Conservation (phyloP, 495 filamentous ascomycete species). For the Thermothielavioides terrestris region DNA sequence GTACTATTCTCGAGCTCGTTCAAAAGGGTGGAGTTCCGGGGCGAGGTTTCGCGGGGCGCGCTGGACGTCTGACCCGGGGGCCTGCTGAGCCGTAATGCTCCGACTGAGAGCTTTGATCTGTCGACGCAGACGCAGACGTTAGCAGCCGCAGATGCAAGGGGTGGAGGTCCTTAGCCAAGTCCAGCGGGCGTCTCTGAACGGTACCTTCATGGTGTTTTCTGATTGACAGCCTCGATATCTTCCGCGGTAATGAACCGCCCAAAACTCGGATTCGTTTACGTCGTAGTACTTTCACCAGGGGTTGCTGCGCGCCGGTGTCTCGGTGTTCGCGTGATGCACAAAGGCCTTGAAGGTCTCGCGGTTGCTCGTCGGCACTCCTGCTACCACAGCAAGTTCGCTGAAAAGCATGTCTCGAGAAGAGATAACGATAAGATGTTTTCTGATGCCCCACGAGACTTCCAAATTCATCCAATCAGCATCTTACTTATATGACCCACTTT, state of each 20-base stretch:
- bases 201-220: conserved; percentile 21
- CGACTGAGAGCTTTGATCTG: conserved; percentile 88
- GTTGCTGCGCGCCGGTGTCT: too few species aligned
- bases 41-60: conserved; percentile 66
- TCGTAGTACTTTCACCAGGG: too few species aligned
- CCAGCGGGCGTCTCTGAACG: not conserved
- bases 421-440: too few species aligned
- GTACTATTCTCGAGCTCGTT: conserved; percentile 79
- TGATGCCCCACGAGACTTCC: too few species aligned
- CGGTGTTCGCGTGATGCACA: too few species aligned
- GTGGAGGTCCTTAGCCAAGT: not conserved
- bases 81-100: conserved; percentile 64
- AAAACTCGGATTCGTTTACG: not conserved
- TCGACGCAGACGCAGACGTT: not conserved
- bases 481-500: too few species aligned
- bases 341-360: too few species aligned
- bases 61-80: conserved; percentile 61
- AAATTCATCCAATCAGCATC: too few species aligned
- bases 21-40: conserved; percentile 89
- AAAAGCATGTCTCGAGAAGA: too few species aligned
- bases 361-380: too few species aligned
- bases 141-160: not conserved
- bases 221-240: not conserved
- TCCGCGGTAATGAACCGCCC: not conserved
- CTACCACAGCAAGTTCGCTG: too few species aligned